Evolutionary conservation across 179 eudicot genomes (phyloP).

Genomic region (Vitellaria paradoxa): DNA sequence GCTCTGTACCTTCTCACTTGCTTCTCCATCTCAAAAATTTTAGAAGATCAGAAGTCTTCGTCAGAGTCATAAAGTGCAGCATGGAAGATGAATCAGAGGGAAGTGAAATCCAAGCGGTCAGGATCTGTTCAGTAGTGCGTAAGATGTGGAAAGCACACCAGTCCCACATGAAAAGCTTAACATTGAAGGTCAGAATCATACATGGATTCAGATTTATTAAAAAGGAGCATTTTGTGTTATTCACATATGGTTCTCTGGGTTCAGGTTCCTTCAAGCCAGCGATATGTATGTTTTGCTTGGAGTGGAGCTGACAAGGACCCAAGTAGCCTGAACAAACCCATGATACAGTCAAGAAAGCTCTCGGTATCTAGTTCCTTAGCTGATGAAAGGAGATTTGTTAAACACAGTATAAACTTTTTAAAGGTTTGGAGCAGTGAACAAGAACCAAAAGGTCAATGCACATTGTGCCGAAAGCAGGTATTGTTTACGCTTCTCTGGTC

Average conservation of each 20-base stretch:
- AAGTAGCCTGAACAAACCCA: conserved; percentile 42
- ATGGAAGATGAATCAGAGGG: conserved; percentile 54
- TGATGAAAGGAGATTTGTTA: conserved; percentile 54
- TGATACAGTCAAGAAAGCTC: conserved; percentile 54
- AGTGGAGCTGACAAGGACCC: conserved; percentile 52
- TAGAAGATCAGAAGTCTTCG: conserved; percentile 71
- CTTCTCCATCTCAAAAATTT: conserved; percentile 84
- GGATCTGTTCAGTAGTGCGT: conserved; percentile 69
- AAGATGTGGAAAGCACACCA: conserved; percentile 88
- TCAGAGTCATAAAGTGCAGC: conserved; percentile 77
- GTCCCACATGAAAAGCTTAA: conserved; percentile 45
- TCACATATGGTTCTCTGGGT: conserved; percentile 15
- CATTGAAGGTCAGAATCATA: conserved; percentile 54
- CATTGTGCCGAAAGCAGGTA: conserved; percentile 82
- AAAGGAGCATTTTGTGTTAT: not conserved
- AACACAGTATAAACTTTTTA: conserved; percentile 60
- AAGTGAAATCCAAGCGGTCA: conserved; percentile 66
- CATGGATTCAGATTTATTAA: conserved; percentile 5
- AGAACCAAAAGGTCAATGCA: conserved; percentile 62
- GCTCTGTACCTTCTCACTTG: conserved; percentile 64
- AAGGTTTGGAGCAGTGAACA: conserved; percentile 95
- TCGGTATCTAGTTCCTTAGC: conserved; percentile 62
- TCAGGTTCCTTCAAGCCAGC: conserved; percentile 95
- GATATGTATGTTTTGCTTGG: conserved; percentile 63
- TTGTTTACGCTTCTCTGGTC: not conserved